phyloP scores from a whole-genome alignment of 768 basidiomycete genomes.

The Fomitopsis serialis region DNA sequence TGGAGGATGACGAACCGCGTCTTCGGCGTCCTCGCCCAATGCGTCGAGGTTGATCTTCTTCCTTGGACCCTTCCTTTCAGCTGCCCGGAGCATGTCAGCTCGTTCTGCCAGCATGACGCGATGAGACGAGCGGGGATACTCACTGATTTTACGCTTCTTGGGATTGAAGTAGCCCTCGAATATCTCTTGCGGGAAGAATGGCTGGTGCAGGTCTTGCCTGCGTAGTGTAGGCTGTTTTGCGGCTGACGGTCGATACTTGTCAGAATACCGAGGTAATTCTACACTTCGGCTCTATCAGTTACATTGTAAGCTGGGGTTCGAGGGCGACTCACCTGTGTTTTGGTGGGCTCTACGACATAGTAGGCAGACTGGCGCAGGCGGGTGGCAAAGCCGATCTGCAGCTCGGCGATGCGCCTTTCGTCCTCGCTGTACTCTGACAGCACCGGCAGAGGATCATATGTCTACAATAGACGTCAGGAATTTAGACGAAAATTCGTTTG shows the following conservation, averaged over 20 bases:
- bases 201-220: constrained; percentile 61
- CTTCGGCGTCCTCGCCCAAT: constrained; percentile 59
- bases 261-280: constrained; percentile 81
- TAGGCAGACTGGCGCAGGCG: constrained; percentile 69
- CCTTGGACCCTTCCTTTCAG: constrained; percentile 29
- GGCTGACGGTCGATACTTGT: constrained; percentile 69
- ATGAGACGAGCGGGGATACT: neutral
- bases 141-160: constrained; percentile 41
- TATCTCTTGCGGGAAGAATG: constrained; percentile 75
- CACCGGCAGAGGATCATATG: constrained; percentile 58
- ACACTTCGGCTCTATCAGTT: constrained; percentile 4
- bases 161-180: constrained; percentile 81
- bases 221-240: constrained; percentile 61
- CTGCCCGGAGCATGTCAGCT: constrained; percentile 5
- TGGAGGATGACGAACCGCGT: constrained; percentile 32
- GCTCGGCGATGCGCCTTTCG: constrained; percentile 58
- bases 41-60: constrained; percentile 61
- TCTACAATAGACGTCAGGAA: constrained; percentile 31
- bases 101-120: neutral
- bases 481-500: neutral
- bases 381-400: constrained; percentile 61
- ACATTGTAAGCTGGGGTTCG: neutral
- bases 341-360: constrained; percentile 67
- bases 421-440: constrained; percentile 60
- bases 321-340: constrained; percentile 45